phyloP scores from a whole-genome alignment of 257 asterid genomes.

The Haberlea rhodopensis region DNA sequence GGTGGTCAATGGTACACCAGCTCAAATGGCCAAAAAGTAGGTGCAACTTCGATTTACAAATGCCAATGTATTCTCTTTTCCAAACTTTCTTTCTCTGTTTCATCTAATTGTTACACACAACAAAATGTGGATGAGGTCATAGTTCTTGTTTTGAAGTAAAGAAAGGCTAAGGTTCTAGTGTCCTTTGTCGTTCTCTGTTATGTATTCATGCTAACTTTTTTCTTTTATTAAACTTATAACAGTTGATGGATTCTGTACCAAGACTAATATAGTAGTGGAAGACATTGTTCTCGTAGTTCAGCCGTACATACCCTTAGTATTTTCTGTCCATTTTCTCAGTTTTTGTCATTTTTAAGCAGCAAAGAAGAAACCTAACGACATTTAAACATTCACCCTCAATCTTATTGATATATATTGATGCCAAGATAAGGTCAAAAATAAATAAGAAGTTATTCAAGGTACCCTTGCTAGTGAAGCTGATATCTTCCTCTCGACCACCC shows the following conservation, averaged over 20 bases:
- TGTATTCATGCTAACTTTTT: neutral
- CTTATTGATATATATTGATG: neutral
- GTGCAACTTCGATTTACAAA: constrained; percentile 27
- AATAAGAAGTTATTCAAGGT: neutral
- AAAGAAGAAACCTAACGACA: neutral
- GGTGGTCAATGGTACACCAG: constrained; percentile 77
- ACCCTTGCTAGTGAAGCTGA: neutral
- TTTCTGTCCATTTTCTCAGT: neutral
- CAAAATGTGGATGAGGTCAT: neutral
- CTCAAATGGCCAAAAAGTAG: constrained; percentile 67
- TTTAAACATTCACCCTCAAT: neutral
- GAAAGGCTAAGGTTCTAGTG: neutral
- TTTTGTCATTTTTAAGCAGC: neutral
- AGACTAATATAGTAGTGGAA: constrained; percentile 3
- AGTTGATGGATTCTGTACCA: constrained; percentile 16
- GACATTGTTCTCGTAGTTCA: neutral
- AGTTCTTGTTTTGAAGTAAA: neutral
- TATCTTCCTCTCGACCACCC: neutral
- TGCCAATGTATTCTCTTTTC: neutral
- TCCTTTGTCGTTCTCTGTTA: neutral
- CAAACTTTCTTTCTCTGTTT: neutral
- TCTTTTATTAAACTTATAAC: neutral
- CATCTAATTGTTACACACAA: neutral
- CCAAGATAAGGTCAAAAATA: neutral
- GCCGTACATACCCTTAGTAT: neutral